Evolutionary conservation across 202 grass and related monocot genomes (phyloP).

Genomic region (Schoenoplectus tabernaemontani): DNA sequence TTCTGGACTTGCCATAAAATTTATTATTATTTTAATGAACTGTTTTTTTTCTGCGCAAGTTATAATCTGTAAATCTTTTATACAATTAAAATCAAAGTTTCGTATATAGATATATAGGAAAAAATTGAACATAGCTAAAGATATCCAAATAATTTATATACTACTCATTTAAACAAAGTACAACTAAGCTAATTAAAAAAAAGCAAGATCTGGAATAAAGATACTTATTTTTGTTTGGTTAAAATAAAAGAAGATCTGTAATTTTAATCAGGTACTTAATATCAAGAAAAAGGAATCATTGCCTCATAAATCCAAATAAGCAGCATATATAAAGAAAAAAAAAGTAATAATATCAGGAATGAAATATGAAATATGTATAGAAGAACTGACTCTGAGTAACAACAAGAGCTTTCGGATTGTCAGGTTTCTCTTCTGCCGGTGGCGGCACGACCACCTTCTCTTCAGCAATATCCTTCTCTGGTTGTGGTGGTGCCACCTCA

Average conservation of each 20-base stretch:
- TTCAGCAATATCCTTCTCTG: slow-evolving; percentile 41
- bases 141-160: not conserved
- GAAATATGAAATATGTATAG: not conserved
- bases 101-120: not conserved
- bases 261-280: too few species aligned
- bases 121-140: not conserved
- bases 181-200: not conserved
- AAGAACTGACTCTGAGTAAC: slow-evolving; percentile 34
- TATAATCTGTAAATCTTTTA: not conserved
- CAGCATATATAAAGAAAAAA: not conserved
- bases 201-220: too few species aligned
- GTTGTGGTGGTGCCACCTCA: slow-evolving; percentile 27
- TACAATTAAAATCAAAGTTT: not conserved
- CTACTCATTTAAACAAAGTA: too few species aligned
- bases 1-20: not conserved
- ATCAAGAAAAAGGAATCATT: not conserved
- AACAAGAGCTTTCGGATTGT: slow-evolving; percentile 39
- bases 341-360: not conserved
- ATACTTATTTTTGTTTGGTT: too few species aligned
- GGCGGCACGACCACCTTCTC: slow-evolving; percentile 47
- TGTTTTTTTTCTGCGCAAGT: not conserved
- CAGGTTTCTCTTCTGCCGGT: not conserved
- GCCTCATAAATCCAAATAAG: not conserved
- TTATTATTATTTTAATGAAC: not conserved
- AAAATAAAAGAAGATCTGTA: too few species aligned